Base-by-base conservation (phyloP, 495 filamentous ascomycete genomes). In the Halenospora varia region DNA sequence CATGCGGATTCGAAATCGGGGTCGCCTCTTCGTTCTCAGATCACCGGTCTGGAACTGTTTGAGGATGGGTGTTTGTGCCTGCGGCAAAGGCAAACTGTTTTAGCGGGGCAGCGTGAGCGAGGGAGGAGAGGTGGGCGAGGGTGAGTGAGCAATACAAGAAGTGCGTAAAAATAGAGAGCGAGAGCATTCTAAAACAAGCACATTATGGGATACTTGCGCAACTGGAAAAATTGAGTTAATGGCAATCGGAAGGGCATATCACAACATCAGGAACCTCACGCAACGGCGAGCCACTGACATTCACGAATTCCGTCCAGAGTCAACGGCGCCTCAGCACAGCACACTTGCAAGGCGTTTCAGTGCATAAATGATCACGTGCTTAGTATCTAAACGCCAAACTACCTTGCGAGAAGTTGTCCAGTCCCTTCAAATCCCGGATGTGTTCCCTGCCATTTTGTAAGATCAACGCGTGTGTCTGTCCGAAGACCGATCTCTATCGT, bases 401-500 rank as follows among this genome's bases (percentile, higher is more conserved):
- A 45, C 18, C 18, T n/a, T 9, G 8, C 8, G 6, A 9, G 42
- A 45, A 45, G 42, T n/a, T n/a, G 6, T n/a, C 13, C 45, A 44
- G 48, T 46, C 24, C 39, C 44, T 42, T 50, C 51, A 54, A 26
- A 54, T 54, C 50, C 45, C 52, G 25, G 10, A 25, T 20, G 25
- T 41, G 42, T 53, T 26, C 29, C 29, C 19, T 55, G 17, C 41
- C 10, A 24, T 54, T 54, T 48, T 2, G n/a, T 49, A 47, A 59
- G 40, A 42, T 19, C 50, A 59, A 49, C 41, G 57, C 57, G 52
- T 54, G 40, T 46, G 13, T 53, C 49, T 13, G 2, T 39, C 17
- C 55, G n/a, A 10, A 22, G 29, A 20, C n/a, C n/a, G n/a, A n/a
- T 1, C 25, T 47, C 51, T 55, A 63, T 63, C 56, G 51, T 55